These are phyloP conservation scores for Albifimbria verrucaria DNA, from an alignment of 2,329 filamentous ascomycete genomes.

Conservation along the genomic window DNA sequence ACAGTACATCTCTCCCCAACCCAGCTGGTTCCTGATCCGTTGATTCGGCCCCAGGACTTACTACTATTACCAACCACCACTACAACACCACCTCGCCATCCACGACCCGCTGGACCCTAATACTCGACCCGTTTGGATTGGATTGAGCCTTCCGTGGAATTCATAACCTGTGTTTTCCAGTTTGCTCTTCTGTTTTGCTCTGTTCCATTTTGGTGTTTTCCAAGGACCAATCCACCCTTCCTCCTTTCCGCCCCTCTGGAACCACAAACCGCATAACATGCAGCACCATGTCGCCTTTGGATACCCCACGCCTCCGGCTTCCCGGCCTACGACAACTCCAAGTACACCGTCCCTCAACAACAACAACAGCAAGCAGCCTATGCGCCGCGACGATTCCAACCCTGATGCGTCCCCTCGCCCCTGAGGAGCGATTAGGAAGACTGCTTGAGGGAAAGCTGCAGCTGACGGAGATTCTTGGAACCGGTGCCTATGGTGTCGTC, in stretches of 20 bases:
- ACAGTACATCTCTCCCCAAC: conserved; percentile 8
- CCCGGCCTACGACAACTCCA: conserved; percentile 51
- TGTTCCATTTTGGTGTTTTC: conserved; percentile 9
- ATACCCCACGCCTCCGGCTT: conserved; percentile 57
- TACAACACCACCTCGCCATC: conserved; percentile 10
- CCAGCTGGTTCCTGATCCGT: conserved; percentile 39
- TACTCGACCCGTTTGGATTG: conserved; percentile 3
- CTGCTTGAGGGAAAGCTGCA: conserved; percentile 80
- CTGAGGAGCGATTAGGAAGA: conserved; percentile 83
- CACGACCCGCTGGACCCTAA: conserved; percentile 16
- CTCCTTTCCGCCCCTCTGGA: conserved; percentile 18
- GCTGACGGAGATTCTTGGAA: conserved; percentile 80
- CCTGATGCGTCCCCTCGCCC: conserved; percentile 54
- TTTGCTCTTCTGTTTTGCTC: background rate
- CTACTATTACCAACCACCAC: conserved; percentile 16
- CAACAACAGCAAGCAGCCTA: conserved; percentile 26
- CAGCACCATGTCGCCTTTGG: conserved; percentile 56
- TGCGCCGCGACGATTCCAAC: conserved; percentile 35
- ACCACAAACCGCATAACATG: conserved; percentile 45
- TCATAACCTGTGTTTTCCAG: conserved; percentile 1
- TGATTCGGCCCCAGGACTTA: conserved; percentile 43
- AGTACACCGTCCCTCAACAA: conserved; percentile 36
- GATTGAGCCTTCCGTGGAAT: conserved; percentile 1
- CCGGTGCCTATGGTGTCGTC: conserved; percentile 94
- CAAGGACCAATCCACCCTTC: no score